Evolutionary conservation across 345 rosid genomes (phyloP).

Genomic region (Brassica cretica): DNA sequence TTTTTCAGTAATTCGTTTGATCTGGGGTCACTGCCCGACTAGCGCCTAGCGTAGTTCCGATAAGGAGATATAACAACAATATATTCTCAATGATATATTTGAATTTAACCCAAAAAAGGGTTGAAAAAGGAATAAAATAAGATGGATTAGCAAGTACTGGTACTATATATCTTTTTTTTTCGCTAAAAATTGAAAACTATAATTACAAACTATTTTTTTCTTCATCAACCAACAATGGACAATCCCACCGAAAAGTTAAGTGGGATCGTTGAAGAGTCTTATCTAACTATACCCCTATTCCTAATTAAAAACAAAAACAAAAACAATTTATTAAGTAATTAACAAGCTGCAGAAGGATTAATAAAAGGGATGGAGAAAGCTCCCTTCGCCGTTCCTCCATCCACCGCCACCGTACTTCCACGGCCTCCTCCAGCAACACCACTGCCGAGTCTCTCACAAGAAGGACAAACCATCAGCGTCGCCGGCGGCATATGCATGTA

Average conservation of each 20-base stretch:
- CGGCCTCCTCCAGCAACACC: constrained; percentile 22
- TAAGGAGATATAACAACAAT: constrained; percentile 39
- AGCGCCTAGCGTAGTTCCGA: no score
- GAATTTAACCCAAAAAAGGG: neutral
- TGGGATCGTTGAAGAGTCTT: constrained; percentile 46
- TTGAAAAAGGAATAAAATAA: constrained; percentile 4
- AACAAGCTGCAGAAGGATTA: constrained; percentile 90
- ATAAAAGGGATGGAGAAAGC: constrained; percentile 51
- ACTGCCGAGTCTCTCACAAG: constrained; percentile 69
- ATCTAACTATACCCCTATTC: constrained; percentile 33
- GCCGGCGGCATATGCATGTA: constrained; percentile 86
- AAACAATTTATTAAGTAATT: constrained; percentile 26
- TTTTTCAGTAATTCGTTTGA: no score
- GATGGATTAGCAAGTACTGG: constrained; percentile 41
- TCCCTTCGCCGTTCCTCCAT: constrained; percentile 30
- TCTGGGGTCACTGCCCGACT: no score
- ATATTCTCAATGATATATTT: constrained; percentile 8
- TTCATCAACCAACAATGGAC: constrained; percentile 44
- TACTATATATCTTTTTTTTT: constrained; percentile 11
- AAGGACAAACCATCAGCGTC: constrained; percentile 71
- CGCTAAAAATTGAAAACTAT: constrained; percentile 51
- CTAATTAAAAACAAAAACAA: constrained; percentile 8
- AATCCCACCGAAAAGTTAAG: constrained; percentile 75
- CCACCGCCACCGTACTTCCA: constrained; percentile 25
- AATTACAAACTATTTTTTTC: constrained; percentile 48